Evolutionary conservation across 2,329 filamentous ascomycete species (phyloP), one percentile per base, ranked within the genome.

Genomic region (Aspergillus jensenii): DNA sequence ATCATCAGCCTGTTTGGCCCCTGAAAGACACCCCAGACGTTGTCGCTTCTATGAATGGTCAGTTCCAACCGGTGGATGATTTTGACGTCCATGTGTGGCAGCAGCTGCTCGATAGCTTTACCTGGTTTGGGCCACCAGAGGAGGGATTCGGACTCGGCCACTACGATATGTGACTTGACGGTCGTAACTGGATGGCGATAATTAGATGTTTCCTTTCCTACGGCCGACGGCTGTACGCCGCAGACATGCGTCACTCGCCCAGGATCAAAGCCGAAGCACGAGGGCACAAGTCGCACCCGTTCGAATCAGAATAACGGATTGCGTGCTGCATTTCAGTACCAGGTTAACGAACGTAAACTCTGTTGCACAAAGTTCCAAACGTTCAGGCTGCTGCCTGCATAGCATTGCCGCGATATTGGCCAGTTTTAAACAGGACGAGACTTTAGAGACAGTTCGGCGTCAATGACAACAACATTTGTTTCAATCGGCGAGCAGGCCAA

Each of bases 71-170:
- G 19, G 12, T 6, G 19, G 12, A 52, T 25, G 40, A 51, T 12
- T 27, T 45, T 31, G 55, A 57, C 12, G 19, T 23, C 3, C n/a
- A 12, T n/a, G 7, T 57, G 12, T 57, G 48, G 55, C 31, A 51
- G 41, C 55, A 57, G 23, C 52, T 51, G 33, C 41, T 57, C 2
- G 48, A 57, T 35, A 51, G 25, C 15, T 52, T 57, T 41, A 48
- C 55, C 23, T 52, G 49, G 55, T 52, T 57, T 27, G 55, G 48
- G 3, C 55, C 48, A 19, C 9, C 46, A 8, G 46, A 31, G 17
- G 46, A 48, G 31, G 12, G 12, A n/a, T n/a, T 47, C n/a, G 27
- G 46, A n/a, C 11, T 48, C 35, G 45, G 33, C 35, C 27, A 31
- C 45, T 6, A 48, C 11, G 15, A 25, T n/a, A 31, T 46, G 15